Percentiles rank a stretch among this genome's conserved stretches.
phyloP scores from a whole-genome alignment of 768 basidiomycete genomes.

The Boletus rubropictus region DNA sequence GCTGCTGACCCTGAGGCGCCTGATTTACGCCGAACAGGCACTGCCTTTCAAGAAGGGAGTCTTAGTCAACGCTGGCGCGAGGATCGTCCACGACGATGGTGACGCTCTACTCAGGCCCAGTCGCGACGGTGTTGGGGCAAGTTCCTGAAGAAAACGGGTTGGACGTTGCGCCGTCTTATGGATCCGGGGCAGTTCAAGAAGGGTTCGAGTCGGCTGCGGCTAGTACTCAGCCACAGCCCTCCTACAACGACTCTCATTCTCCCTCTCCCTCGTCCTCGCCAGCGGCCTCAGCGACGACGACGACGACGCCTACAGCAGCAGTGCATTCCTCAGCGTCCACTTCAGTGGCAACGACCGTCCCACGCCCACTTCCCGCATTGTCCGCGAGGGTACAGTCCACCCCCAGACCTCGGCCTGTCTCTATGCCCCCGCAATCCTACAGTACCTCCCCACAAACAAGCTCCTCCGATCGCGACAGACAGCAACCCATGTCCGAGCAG shows the following conservation, averaged over 20 bases:
- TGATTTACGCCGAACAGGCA: conserved; percentile 20
- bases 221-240: conserved; percentile 22
- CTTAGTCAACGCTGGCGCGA: conserved; percentile 14
- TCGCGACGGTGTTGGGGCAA: conserved; percentile 41
- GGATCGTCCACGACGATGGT: conserved; percentile 23
- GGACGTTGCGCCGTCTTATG: conserved; percentile 45
- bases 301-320: conserved; percentile 9
- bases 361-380: conserved; percentile 31
- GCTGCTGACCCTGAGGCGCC: conserved; percentile 6
- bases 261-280: conserved; percentile 10
- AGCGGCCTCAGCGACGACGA: conserved; percentile 6
- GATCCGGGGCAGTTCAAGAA: conserved; percentile 40
- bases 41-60: conserved; percentile 13
- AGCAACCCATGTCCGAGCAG: conserved; percentile 24
- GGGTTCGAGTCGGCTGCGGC: conserved; percentile 49
- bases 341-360: conserved; percentile 25
- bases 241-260: conserved; percentile 10
- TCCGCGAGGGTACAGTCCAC: conserved; percentile 18
- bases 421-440: conserved; percentile 66
- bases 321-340: conserved; percentile 1
- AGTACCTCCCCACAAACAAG: conserved; percentile 29
- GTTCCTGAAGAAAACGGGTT: conserved; percentile 47
- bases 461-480: conserved; percentile 30
- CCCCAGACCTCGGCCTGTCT: conserved; percentile 55
- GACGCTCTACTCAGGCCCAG: conserved; percentile 43